Evolutionary conservation across 768 basidiomycete species (phyloP).

Genomic region (Kockovaella imperatae): DNA sequence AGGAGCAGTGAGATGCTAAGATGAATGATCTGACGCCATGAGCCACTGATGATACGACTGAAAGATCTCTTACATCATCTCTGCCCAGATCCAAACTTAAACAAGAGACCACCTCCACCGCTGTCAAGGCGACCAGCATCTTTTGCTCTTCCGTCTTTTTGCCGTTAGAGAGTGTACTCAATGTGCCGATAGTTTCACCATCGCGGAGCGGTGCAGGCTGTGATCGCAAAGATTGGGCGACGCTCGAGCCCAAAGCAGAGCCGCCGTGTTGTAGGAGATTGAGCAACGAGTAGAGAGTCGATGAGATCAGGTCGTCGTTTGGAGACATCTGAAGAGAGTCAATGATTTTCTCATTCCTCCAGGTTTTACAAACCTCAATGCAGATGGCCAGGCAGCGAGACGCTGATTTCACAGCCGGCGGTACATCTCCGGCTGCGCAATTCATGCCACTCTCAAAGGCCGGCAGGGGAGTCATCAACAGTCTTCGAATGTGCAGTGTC

Average conservation of each 20-base stretch:
- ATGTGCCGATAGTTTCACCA: conserved; percentile 22
- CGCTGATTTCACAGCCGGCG: conserved; percentile 71
- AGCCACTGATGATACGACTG: background rate
- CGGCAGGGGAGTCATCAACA: conserved; percentile 76
- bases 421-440: conserved; percentile 61
- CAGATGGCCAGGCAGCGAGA: conserved; percentile 85
- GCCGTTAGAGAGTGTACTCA: conserved; percentile 6
- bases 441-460: conserved; percentile 78
- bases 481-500: conserved; percentile 71
- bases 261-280: conserved; percentile 61
- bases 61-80: conserved; percentile 58
- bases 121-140: conserved; percentile 74
- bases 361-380: conserved; percentile 58
- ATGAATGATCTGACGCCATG: conserved; percentile 60
- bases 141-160: conserved; percentile 57
- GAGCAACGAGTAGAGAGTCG: conserved; percentile 91
- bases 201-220: conserved; percentile 3
- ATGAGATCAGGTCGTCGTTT: conserved; percentile 82
- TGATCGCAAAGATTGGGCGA: conserved; percentile 11
- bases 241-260: conserved; percentile 8
- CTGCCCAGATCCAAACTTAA: conserved; percentile 77
- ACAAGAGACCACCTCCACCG: conserved; percentile 80
- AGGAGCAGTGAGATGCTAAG: conserved; percentile 87
- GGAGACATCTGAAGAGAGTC: conserved; percentile 57
- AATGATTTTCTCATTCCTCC: background rate